Evolutionary conservation across 2,329 filamentous ascomycete genomes (phyloP), one percentile per base, ranked within the genome.

Genomic region (Sclerotinia borealis): DNA sequence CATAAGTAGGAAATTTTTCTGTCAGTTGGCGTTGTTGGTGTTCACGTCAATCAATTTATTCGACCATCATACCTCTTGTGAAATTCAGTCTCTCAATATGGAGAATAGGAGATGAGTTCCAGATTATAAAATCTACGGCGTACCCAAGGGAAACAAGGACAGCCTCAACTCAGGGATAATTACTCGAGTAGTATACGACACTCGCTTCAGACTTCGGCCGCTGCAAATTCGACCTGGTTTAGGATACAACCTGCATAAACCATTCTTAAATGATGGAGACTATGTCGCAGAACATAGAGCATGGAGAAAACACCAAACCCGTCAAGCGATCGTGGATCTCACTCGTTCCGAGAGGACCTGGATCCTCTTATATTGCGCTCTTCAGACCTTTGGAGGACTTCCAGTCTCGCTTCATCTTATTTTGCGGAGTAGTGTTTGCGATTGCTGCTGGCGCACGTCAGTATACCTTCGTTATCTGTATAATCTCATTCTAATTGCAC

Each of bases 371-470:
- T 67, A 75, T 81, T 60, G 74, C 77, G 25, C 75, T 82, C 0
- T 83, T 79, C 69, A 73, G 76, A 27, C 75, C 78, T 11, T 68
- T 82, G 65, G 75, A 79, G 39, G 76, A 77, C 50, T 59, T 70
- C n/a, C 68, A 72, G 31, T 79, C 65, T 72, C 74, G 66, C 29
- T 52, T 65, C 36, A 70, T 77, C 49, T 68, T 81, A 36, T 63
- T 76, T 54, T 70, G 73, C 56, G 80, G 79, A 56, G 67, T 73
- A 63, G 51, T 81, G 31, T 76, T 77, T 61, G 80, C 84, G 60
- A 81, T 83, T 50, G 83, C 79, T 31, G 81, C 85, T n/a, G 85
- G 85, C 52, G 79, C 85, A 4, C 85, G 45, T 48, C 8, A 48
- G 45, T 48, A n/a, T 22, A 31, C 34, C 36, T 29, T 37, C n/a